These are phyloP conservation scores for Cyclotella cryptica DNA, from an alignment of 108 stramenopile species.

Conservation along the genomic window DNA sequence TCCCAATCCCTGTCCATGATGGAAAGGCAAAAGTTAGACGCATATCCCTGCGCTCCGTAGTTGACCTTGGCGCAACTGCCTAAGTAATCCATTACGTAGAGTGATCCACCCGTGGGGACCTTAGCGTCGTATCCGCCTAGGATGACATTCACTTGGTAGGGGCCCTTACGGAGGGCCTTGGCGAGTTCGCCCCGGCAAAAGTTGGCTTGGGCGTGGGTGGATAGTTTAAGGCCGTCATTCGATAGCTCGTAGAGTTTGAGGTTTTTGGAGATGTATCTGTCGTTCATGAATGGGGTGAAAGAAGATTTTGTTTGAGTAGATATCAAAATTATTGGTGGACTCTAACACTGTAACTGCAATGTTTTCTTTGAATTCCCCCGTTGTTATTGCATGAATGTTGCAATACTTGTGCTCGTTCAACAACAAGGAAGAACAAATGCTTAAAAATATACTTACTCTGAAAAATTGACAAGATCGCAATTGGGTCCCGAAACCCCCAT, in stretches of 20 bases:
- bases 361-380: no score
- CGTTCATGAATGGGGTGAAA: neutral
- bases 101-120: constrained; percentile 61
- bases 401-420: neutral
- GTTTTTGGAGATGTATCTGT: constrained; percentile 92
- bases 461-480: constrained; percentile 90
- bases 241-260: constrained; percentile 92
- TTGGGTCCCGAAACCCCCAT: constrained; percentile 92
- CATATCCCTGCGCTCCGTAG: constrained; percentile 93
- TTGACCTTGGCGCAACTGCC: constrained; percentile 86
- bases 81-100: constrained; percentile 96
- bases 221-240: constrained; percentile 91
- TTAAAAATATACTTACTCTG: constrained; percentile 68
- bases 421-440: neutral
- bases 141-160: constrained; percentile 96
- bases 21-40: constrained; percentile 92
- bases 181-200: constrained; percentile 96
- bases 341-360: no score
- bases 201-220: constrained; percentile 93
- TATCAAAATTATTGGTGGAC: neutral
- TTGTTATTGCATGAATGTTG: no score
- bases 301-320: neutral
- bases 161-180: constrained; percentile 92
- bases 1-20: constrained; percentile 95
- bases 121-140: constrained; percentile 91